Evolutionary conservation across 257 asterid species (phyloP), one percentile per base, ranked within the genome.

Genomic region (Solanum corneliomulleri): DNA sequence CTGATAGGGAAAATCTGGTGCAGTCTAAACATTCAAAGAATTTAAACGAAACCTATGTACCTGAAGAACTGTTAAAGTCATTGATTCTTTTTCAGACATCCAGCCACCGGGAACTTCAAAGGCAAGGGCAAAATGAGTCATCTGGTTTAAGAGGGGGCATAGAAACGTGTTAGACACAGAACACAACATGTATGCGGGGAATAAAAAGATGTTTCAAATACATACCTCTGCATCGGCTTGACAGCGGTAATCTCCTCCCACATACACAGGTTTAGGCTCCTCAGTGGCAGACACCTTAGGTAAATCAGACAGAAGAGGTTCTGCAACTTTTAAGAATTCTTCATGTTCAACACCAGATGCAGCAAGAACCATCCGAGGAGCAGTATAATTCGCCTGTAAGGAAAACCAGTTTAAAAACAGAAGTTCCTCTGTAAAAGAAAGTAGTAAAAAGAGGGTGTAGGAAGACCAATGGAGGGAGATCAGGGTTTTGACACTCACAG

Each of bases 51-150:
- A 47, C 68, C 6, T 13, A 12, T 72, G 68, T 90, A 96, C 98
- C 99, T 95, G 99, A 87, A 96, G 98, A 89, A 96, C 98, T 82
- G 97, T 91, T 89, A 95, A 90, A 62, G 86, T 88, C 86, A 95
- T 87, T 45, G 98, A 93, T 82, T 92, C 98, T 89, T 93, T 91
- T 83, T 89, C 94, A 25, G 92, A 85, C 49, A 90, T 13, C 99
- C 98, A 96, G 82, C 99, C 99, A 88, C 99, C 98, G 87, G 94
- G 98, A 88, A 93, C 91, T 92, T 95, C 98, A 81, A 96, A 96
- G 78, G 98, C 99, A 86, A 96, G 98, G 64, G 98, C 97, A 90
- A 96, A 95, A 93, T 96, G 99, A 86, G 99, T 93, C 29, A 84
- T 62, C 99, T 96, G 91, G 82, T 52, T 82, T 87, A 25, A 83